Conservation (phyloP, 2,329 filamentous ascomycete species). For the Sphaerostilbella broomeana region DNA sequence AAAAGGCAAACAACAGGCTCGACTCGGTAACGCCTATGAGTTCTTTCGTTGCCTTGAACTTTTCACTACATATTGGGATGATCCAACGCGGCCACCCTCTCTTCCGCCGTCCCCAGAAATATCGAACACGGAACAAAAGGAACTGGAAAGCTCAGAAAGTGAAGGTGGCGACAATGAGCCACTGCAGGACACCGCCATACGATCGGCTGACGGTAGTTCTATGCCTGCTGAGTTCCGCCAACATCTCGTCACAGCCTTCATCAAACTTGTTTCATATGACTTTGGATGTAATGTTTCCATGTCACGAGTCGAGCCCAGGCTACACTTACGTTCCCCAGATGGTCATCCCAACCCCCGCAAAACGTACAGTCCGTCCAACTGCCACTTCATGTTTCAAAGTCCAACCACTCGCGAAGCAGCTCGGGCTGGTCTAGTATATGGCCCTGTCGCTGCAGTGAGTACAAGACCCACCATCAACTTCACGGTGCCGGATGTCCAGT, state of each 20-base stretch:
- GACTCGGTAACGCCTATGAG: conserved; percentile 58
- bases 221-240: conserved; percentile 55
- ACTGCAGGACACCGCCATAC: conserved; percentile 18
- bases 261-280: conserved; percentile 60
- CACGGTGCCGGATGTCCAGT: conserved; percentile 31
- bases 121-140: conserved; percentile 18
- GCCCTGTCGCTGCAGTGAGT: conserved; percentile 55
- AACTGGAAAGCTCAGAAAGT: conserved; percentile 7
- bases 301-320: conserved; percentile 51
- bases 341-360: conserved; percentile 28
- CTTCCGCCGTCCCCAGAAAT: conserved; percentile 29
- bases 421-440: conserved; percentile 53
- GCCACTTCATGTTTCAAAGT: conserved; percentile 54
- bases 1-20: conserved; percentile 46
- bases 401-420: conserved; percentile 54
- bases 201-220: conserved; percentile 44
- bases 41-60: conserved; percentile 58
- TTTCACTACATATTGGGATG: conserved; percentile 55
- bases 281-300: conserved; percentile 56
- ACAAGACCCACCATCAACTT: conserved; percentile 51
- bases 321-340: conserved; percentile 43
- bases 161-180: neutral
- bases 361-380: conserved; percentile 53
- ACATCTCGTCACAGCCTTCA: conserved; percentile 50
- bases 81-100: conserved; percentile 39